Base-by-base conservation (phyloP, 108 stramenopile genomes). In the Pseudonitzschia delicatissima region DNA sequence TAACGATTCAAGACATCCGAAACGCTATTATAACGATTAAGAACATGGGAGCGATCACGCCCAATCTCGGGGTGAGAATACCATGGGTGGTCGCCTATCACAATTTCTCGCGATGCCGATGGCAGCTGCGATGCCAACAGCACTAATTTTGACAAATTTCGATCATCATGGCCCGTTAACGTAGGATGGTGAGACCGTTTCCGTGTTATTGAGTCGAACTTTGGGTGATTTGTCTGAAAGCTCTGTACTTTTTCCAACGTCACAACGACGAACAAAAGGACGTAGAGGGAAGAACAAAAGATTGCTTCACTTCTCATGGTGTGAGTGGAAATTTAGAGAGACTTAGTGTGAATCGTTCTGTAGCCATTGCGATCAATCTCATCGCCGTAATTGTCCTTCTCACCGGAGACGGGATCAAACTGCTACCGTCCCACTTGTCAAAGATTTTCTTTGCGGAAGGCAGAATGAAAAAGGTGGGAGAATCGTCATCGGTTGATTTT, bases 21-120 rank as follows among this genome's bases (percentile, higher is more conserved):
- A 31, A 55, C 29, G 26, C 11, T 55, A 13, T 33, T 55, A 33
- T 55, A 55, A 3, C 27, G 31, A 5, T 55, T n/a, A 11, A 31
- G 53, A 33, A 67, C 66, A 39, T 67, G 32, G n/a, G 66, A 36
- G 26, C 66, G 66, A 39, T 67, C 66, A 13, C 66, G 66, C 25
- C 35, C 53, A 8, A 67, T 57, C 6, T 44, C 21, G 4, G 66
- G 55, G 33, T 67, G 45, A 27, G 66, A 67, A 39, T 67, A 67
- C 66, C 66, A 67, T 28, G 66, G 66, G 15, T 64, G 36, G 23
- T 37, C 47, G 2, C 47, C 6, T 17, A 48, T 48, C 7, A 2
- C 23, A 5, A 7, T 21, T 23, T 21, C 47, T 23, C 21, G 20
- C 47, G 23, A 0, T 9, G 9, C 47, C 2, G 47, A 48, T 9